Base-by-base conservation (phyloP, 2,329 filamentous ascomycete species). In the Fusarium newnesense region DNA sequence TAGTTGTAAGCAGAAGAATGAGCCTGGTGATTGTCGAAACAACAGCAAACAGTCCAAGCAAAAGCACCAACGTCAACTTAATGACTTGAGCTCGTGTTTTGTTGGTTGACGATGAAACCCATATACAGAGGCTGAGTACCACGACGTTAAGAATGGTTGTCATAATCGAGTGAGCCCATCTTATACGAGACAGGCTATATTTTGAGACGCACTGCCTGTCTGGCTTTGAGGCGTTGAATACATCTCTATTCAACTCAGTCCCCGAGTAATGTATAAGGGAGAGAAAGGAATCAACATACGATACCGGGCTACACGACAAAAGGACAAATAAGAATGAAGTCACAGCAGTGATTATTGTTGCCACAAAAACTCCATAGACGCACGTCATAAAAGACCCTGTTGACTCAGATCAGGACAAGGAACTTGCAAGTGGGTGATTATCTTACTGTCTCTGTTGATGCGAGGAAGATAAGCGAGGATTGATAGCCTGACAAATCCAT, bases 1-100 rank as follows among this genome's bases (percentile, higher is more conserved):
- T 79, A 21, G 78, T 76, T 26, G 74, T 80, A 12, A 77, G 47
- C n/a, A 84, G 78, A 47, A 84, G 73, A 37, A 70, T 68, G n/a
- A 84, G 74, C n/a, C 84, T 81, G 4, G 84, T 77, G 32, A 85
- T 78, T 2, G 82, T 81, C 1, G 82, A 82, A 16, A 78, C 67
- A 24, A 83, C 75, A 40, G 79, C 81, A 64, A 84, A 82, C 9
- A 82, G 61, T 24, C 81, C 84, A 12, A 85, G 75, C 28, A 77
- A 77, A 44, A 85, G 80, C 21, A 84, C 74, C 24, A 83, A 68
- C 13, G 81, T 76, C 8, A 84, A 78, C 49, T 80, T 80, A 18
- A 83, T 58, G 8, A 75, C 79, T 60, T 79, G 79, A 24, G 71
- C 64, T 1, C 80, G 81, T 49, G 76, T 81, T 58, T 80, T 80